A percentile compares a stretch with the other conserved stretches of the same genome.
Conservation (phyloP, 1,284 basidiomycete genomes). For the Inonotus obliquus region DNA sequence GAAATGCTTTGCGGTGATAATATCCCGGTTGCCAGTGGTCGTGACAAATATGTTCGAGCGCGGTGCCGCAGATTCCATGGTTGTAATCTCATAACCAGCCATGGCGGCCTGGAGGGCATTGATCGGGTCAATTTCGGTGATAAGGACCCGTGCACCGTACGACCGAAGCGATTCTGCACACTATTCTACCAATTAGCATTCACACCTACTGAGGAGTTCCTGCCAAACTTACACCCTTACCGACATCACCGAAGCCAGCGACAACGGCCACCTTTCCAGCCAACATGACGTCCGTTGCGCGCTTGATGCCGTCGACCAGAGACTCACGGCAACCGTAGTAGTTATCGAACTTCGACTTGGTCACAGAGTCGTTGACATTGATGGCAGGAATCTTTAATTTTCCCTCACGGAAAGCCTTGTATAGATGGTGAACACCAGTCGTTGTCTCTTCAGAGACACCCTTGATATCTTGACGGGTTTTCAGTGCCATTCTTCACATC, state of each 20-base stretch:
- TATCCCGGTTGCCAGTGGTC: conserved; percentile 98
- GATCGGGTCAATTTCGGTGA: conserved; percentile 99
- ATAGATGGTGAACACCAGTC: conserved; percentile 99
- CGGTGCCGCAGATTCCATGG: conserved; percentile 95
- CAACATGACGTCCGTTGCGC: conserved; percentile 99
- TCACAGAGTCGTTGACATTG: conserved; percentile 99
- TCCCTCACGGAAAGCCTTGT: conserved; percentile 95
- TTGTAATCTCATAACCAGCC: conserved; percentile 98
- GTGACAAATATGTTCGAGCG: conserved; percentile 95
- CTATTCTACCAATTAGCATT: conserved; percentile 35
- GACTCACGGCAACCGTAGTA: conserved; percentile 99
- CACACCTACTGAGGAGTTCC: conserved; percentile 2
- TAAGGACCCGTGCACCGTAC: conserved; percentile 93
- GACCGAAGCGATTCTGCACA: conserved; percentile 97
- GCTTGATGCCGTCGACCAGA: conserved; percentile 99
- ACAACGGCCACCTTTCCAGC: conserved; percentile 99
- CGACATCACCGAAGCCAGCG: conserved; percentile 98
- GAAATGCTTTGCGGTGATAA: conserved; percentile 94
- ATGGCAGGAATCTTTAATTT: conserved; percentile 97
- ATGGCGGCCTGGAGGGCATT: conserved; percentile 99
- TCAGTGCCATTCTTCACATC: conserved; percentile 1
- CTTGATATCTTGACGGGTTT: conserved; percentile 56
- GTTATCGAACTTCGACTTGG: conserved; percentile 98
- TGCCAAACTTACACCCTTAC: conserved; percentile 81
- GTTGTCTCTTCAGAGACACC: conserved; percentile 99